Conservation (phyloP, 2,329 filamentous ascomycete genomes). For the Blumeria graminis region DNA sequence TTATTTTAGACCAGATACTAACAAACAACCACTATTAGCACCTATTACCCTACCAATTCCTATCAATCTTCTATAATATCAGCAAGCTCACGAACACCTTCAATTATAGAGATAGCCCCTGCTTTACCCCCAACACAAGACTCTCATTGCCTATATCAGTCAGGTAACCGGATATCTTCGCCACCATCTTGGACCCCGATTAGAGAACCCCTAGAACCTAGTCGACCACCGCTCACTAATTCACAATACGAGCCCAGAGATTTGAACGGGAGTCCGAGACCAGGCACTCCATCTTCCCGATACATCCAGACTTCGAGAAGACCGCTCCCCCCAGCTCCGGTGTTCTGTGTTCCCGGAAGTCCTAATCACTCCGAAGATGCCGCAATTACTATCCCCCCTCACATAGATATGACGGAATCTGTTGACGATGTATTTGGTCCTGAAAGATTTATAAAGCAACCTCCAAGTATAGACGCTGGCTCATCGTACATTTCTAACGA, state of each 20-base stretch:
- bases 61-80: slow-evolving; percentile 24
- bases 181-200: slow-evolving; percentile 35
- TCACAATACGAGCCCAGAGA: slow-evolving; percentile 67
- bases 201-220: slow-evolving; percentile 32
- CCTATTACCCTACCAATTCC: slow-evolving; percentile 17
- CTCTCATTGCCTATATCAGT: slow-evolving; percentile 33
- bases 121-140: slow-evolving; percentile 38
- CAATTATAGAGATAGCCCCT: slow-evolving; percentile 31
- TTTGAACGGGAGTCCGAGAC: slow-evolving; percentile 69
- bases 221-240: slow-evolving; percentile 40
- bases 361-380: slow-evolving; percentile 38
- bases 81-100: slow-evolving; percentile 22
- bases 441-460: slow-evolving; percentile 14
- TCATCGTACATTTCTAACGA: slow-evolving; percentile 20
- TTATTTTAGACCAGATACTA: slow-evolving; percentile 8
- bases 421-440: slow-evolving; percentile 52
- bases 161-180: slow-evolving; percentile 25
- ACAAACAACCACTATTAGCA: slow-evolving; percentile 10
- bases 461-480: slow-evolving; percentile 9
- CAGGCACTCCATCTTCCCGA: slow-evolving; percentile 69
- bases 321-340: slow-evolving; percentile 66
- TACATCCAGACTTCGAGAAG: slow-evolving; percentile 75
- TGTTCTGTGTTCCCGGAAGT: slow-evolving; percentile 39
- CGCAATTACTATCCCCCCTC: slow-evolving; percentile 48
- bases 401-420: slow-evolving; percentile 23